A percentile compares a stretch with the other conserved stretches of the same genome.
Conservation (phyloP, 805 yeast genomes). For the Hanseniaspora clermontiae region DNA sequence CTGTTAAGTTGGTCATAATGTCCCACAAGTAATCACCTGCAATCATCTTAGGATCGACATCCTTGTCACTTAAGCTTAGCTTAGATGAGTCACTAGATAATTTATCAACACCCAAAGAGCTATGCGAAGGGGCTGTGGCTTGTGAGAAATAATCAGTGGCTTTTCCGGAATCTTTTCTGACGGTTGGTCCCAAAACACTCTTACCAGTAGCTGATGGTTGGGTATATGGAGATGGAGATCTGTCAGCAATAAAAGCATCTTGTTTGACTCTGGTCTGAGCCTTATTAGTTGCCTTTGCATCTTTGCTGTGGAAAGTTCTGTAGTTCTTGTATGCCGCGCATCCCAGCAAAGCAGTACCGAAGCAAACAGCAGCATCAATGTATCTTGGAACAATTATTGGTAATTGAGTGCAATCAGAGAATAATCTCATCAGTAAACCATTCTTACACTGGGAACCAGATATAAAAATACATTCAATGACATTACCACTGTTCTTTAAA, state of each 20-base stretch:
- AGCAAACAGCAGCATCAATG: constrained; percentile 93
- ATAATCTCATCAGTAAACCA: constrained; percentile 70
- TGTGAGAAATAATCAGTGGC: background rate
- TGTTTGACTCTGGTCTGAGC: constrained; percentile 13
- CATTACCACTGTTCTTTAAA: constrained; percentile 71
- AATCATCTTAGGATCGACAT: constrained; percentile 15
- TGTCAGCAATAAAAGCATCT: constrained; percentile 12
- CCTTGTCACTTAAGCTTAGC: background rate
- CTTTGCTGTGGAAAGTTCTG: constrained; percentile 20
- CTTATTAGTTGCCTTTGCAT: constrained; percentile 13
- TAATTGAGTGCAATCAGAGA: constrained; percentile 85
- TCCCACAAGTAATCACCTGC: constrained; percentile 67
- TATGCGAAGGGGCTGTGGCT: constrained; percentile 24
- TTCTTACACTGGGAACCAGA: constrained; percentile 97
- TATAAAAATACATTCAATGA: constrained; percentile 64
- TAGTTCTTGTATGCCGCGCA: constrained; percentile 78
- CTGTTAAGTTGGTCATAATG: constrained; percentile 72
- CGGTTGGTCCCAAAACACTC: constrained; percentile 39
- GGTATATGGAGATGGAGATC: constrained; percentile 54
- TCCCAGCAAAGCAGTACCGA: constrained; percentile 89
- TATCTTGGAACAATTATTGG: constrained; percentile 89
- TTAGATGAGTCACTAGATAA: background rate
- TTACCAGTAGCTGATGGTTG: constrained; percentile 58
- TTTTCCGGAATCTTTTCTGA: constrained; percentile 17
- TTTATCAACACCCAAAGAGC: background rate